Percentiles rank a stretch among this genome's conserved stretches.
Evolutionary conservation across 345 rosid species (phyloP).

Genomic region (Populus euphratica): DNA sequence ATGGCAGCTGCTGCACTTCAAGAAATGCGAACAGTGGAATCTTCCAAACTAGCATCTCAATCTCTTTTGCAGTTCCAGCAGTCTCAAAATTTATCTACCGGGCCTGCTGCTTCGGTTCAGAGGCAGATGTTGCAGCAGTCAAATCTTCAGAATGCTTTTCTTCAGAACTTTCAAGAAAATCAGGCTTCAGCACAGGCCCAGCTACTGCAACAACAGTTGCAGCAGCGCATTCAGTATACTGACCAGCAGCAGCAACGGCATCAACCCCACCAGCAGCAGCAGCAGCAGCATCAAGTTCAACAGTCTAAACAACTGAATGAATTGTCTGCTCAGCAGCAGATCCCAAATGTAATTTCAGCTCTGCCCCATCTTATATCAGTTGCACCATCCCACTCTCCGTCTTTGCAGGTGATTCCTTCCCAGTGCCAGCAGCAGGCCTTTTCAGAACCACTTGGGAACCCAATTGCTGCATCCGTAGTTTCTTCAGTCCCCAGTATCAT

Average conservation of each 20-base stretch:
- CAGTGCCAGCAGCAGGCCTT: slow-evolving; percentile 33
- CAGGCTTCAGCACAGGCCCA: background rate
- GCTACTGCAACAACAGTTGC: background rate
- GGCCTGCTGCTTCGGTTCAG: background rate
- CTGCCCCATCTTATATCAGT: slow-evolving; percentile 23
- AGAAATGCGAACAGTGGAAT: background rate
- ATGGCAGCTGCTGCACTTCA: background rate
- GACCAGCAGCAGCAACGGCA: background rate
- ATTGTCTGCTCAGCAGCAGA: slow-evolving; percentile 25
- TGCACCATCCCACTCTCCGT: slow-evolving; percentile 29
- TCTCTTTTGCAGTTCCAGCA: background rate
- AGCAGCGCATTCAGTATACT: background rate
- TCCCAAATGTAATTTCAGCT: slow-evolving; percentile 17
- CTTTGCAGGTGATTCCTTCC: slow-evolving; percentile 26
- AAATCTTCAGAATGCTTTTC: background rate
- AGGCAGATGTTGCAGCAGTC: slow-evolving; percentile 3
- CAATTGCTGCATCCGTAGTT: slow-evolving; percentile 24
- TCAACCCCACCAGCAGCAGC: background rate
- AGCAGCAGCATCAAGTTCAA: background rate
- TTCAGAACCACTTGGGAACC: slow-evolving; percentile 30
- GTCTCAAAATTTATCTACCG: background rate
- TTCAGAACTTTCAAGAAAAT: background rate
- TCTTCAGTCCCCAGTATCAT: slow-evolving; percentile 30
- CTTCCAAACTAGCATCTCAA: background rate
- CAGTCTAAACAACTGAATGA: slow-evolving; percentile 32